A percentile compares a stretch with the other conserved stretches of the same genome.
phyloP scores from a whole-genome alignment of 2,329 filamentous ascomycete genomes.

The Colletotrichum tofieldiae region DNA sequence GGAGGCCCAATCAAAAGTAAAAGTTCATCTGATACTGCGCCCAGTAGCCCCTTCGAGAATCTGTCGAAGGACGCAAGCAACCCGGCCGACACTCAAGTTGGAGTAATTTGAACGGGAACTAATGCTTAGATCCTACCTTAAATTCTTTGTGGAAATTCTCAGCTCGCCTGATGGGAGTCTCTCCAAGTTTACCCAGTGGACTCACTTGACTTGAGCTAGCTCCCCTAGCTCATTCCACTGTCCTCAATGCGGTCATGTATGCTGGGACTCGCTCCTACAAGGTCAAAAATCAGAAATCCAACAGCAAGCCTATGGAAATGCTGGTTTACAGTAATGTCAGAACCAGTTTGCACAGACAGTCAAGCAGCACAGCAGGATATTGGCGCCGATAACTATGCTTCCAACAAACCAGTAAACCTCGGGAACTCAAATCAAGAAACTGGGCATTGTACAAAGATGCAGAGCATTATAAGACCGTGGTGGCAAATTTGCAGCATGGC shows the following conservation, averaged over 20 bases:
- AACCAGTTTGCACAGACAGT: background rate
- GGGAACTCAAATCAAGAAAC: background rate
- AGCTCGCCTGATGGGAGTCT: background rate
- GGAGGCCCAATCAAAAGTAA: too few species aligned
- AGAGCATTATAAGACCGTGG: background rate
- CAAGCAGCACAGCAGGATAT: background rate
- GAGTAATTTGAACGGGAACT: background rate
- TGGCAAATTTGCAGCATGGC: background rate
- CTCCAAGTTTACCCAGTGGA: background rate
- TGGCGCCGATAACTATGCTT: background rate
- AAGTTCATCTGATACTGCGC: background rate
- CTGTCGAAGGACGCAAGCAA: constrained; percentile 4
- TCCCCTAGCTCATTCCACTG: constrained; percentile 4
- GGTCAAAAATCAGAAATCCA: background rate
- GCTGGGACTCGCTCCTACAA: background rate
- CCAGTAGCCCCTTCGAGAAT: background rate
- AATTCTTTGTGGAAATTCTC: background rate
- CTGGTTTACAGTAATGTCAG: background rate
- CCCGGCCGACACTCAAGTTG: background rate
- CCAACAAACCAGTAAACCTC: too few species aligned
- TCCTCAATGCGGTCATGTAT: background rate
- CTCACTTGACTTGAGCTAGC: background rate
- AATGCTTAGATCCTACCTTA: constrained; percentile 1
- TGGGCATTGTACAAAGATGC: too few species aligned
- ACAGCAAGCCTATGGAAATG: background rate